phyloP scores from a whole-genome alignment of 768 basidiomycete species.

The Neoboletus magnificus region DNA sequence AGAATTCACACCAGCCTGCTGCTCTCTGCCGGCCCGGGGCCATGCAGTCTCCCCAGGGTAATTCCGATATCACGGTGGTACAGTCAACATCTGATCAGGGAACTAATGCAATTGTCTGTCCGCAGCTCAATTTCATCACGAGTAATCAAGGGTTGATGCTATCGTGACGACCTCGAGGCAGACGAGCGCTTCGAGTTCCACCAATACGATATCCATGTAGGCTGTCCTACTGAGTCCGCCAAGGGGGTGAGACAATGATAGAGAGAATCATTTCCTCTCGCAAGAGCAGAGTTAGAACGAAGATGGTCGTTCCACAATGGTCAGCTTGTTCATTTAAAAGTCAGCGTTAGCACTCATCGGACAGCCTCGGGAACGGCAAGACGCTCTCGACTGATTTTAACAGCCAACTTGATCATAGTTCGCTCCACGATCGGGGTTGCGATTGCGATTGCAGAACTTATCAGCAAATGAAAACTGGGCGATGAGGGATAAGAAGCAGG shows the following conservation, averaged over 20 bases:
- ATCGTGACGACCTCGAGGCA: background rate
- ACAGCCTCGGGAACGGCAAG: background rate
- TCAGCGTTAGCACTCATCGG: background rate
- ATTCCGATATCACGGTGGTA: background rate
- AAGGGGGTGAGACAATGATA: background rate
- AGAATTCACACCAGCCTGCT: no score
- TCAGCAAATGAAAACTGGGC: background rate
- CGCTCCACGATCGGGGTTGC: background rate
- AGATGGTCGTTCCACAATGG: background rate
- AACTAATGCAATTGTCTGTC: background rate
- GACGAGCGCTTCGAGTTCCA: background rate
- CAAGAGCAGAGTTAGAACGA: background rate
- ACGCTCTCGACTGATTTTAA: background rate
- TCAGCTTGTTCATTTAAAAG: background rate
- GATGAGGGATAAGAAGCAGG: background rate
- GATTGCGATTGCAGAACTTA: background rate
- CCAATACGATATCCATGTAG: background rate
- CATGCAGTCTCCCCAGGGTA: no score
- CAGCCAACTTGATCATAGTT: background rate
- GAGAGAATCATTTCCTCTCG: background rate
- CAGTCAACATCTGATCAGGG: background rate
- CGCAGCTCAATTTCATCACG: background rate
- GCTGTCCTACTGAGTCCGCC: no score
- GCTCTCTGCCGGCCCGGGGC: no score
- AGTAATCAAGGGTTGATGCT: background rate